phyloP scores from a whole-genome alignment of 2,329 filamentous ascomycete species.

The Claviceps africana region DNA sequence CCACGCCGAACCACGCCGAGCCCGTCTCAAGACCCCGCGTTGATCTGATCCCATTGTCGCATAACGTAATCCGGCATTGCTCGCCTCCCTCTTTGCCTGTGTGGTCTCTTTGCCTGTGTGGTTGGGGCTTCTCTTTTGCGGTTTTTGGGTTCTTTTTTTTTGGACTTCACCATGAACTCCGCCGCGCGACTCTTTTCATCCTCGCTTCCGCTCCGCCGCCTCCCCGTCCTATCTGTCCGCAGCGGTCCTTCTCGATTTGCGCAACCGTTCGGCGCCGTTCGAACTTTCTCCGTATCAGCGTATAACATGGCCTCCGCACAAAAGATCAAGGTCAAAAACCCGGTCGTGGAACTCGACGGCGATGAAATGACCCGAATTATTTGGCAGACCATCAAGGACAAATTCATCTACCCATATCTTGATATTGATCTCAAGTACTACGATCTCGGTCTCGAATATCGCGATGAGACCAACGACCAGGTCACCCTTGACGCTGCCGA shows the following conservation, averaged over 20 bases:
- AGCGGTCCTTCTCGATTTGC: conserved; percentile 26
- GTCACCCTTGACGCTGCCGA: conserved; percentile 91
- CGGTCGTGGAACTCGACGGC: conserved; percentile 93
- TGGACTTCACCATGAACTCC: conserved; percentile 13
- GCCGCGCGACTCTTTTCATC: conserved; percentile 19
- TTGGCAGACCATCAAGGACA: conserved; percentile 98
- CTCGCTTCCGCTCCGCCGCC: conserved; percentile 16
- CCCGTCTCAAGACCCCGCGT: conserved; percentile 1
- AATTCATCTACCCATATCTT: conserved; percentile 92
- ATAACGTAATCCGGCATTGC: background rate
- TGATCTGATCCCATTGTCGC: conserved; percentile 1
- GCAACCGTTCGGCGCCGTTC: conserved; percentile 29
- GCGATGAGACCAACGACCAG: conserved; percentile 90
- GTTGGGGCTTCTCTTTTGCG: background rate
- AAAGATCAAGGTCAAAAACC: conserved; percentile 99
- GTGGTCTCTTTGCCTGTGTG: conserved; percentile 2
- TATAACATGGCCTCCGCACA: conserved; percentile 43
- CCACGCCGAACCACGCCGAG: background rate
- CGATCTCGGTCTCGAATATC: conserved; percentile 83
- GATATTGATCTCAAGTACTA: conserved; percentile 98
- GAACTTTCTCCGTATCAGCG: conserved; percentile 50
- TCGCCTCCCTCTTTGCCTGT: conserved; percentile 7
- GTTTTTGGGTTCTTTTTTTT: background rate
- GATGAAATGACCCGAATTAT: conserved; percentile 97
- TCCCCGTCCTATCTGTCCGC: conserved; percentile 12